These are phyloP conservation scores for Stereocaulon alpinum DNA, from an alignment of 495 filamentous ascomycete genomes.

Conservation along the genomic window DNA sequence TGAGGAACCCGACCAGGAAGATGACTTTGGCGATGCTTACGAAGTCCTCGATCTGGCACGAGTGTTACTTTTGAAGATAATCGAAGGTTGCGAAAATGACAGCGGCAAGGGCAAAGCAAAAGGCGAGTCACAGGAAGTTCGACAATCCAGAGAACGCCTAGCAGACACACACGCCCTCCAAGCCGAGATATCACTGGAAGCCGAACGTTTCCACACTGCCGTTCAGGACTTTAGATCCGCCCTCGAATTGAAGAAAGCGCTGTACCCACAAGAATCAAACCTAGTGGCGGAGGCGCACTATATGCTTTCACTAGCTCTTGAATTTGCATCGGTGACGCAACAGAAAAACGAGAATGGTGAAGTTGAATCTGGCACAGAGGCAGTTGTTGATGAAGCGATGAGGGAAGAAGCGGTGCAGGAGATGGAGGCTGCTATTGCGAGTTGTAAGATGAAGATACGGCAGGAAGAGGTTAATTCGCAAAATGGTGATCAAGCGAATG, in stretches of 20 bases:
- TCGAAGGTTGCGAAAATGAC: constrained; percentile 42
- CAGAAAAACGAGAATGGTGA: constrained; percentile 39
- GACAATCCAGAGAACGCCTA: constrained; percentile 66
- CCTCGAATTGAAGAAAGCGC: constrained; percentile 60
- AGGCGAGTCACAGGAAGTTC: constrained; percentile 38
- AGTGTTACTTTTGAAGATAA: constrained; percentile 56
- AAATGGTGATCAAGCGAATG: constrained; percentile 42
- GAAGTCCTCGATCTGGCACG: constrained; percentile 87
- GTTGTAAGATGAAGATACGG: constrained; percentile 62
- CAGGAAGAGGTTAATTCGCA: constrained; percentile 59
- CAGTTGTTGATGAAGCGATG: constrained; percentile 51
- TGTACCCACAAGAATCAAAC: constrained; percentile 69
- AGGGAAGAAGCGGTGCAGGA: constrained; percentile 65
- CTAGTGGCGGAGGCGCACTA: constrained; percentile 88
- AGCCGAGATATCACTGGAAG: constrained; percentile 89
- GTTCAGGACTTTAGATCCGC: constrained; percentile 67
- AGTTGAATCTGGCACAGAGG: constrained; percentile 25
- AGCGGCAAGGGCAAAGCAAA: constrained; percentile 41
- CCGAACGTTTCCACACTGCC: constrained; percentile 75
- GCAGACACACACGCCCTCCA: constrained; percentile 87
- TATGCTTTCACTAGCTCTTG: constrained; percentile 89
- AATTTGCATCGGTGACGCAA: constrained; percentile 76
- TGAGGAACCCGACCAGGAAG: constrained; percentile 65
- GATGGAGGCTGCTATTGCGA: constrained; percentile 73
- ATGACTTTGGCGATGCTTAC: constrained; percentile 83